Percentiles rank a stretch among this genome's conserved stretches.
Conservation (phyloP, 768 basidiomycete genomes). For the Dictyophora rubrovolvata region DNA sequence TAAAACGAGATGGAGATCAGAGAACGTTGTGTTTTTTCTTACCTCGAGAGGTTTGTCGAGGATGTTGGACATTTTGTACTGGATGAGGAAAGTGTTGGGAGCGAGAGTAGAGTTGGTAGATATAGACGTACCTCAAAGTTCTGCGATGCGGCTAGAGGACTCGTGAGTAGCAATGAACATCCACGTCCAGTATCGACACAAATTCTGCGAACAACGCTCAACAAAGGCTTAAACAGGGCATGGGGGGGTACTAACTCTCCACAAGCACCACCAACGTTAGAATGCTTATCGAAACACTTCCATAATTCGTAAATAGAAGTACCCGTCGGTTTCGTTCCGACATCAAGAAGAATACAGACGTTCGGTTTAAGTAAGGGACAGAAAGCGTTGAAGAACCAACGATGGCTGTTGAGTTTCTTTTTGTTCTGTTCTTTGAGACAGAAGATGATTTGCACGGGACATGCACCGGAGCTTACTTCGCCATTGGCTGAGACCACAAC, state of each 20-base stretch:
- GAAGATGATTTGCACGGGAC: conserved; percentile 81
- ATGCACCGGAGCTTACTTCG: conserved; percentile 65
- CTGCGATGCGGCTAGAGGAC: conserved; percentile 83
- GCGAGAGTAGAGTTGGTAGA: background rate
- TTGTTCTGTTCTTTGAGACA: conserved; percentile 94
- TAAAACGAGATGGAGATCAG: background rate
- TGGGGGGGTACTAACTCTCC: conserved; percentile 55
- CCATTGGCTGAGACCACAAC: conserved; percentile 71
- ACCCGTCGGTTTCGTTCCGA: conserved; percentile 90
- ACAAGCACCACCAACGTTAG: conserved; percentile 87
- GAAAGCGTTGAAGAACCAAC: conserved; percentile 98
- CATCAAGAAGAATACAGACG: conserved; percentile 86
- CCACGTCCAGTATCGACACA: conserved; percentile 73
- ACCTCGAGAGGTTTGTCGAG: conserved; percentile 93
- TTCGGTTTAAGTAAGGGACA: conserved; percentile 81
- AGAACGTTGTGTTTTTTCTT: conserved; percentile 15
- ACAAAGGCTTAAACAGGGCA: background rate
- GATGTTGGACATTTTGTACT: conserved; percentile 95
- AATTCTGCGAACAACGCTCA: conserved; percentile 35
- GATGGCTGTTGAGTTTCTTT: conserved; percentile 92
- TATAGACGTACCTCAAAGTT: conserved; percentile 65
- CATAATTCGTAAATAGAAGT: conserved; percentile 95
- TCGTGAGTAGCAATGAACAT: conserved; percentile 59
- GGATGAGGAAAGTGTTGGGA: conserved; percentile 1
- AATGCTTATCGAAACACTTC: conserved; percentile 88